Conservation (phyloP, 2,329 filamentous ascomycete species). For the Pyrenochaeta sp. region DNA sequence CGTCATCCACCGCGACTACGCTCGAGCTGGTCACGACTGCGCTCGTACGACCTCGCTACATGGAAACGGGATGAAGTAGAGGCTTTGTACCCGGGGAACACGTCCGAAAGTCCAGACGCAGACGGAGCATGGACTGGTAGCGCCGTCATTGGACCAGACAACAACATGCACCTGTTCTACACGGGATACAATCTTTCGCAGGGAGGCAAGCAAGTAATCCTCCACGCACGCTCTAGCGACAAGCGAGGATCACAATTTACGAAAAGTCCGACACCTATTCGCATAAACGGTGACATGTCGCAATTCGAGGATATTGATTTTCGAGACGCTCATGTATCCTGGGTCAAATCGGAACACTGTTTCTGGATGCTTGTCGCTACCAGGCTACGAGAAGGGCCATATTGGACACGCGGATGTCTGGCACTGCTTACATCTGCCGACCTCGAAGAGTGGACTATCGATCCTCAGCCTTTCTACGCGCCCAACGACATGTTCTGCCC, state of each 20-base stretch:
- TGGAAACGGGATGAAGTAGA: neutral
- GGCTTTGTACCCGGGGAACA: neutral
- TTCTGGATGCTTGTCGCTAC: neutral
- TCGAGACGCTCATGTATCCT: neutral
- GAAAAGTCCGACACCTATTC: neutral
- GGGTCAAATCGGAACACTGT: neutral
- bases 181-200: neutral
- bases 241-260: neutral
- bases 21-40: neutral
- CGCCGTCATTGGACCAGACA: neutral
- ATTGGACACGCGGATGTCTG: neutral
- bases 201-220: neutral
- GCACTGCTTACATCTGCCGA: neutral
- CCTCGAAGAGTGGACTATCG: neutral
- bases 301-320: neutral
- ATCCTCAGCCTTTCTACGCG: neutral
- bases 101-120: neutral
- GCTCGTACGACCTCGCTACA: neutral
- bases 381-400: neutral
- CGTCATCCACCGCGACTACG: neutral
- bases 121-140: neutral
- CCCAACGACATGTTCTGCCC: neutral
- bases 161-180: neutral
- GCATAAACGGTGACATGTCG: neutral
- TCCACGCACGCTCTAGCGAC: neutral